A percentile compares a stretch with the other conserved stretches of the same genome.
Evolutionary conservation across 2,329 filamentous ascomycete species (phyloP).

Genomic region (Arthroderma uncinatum): DNA sequence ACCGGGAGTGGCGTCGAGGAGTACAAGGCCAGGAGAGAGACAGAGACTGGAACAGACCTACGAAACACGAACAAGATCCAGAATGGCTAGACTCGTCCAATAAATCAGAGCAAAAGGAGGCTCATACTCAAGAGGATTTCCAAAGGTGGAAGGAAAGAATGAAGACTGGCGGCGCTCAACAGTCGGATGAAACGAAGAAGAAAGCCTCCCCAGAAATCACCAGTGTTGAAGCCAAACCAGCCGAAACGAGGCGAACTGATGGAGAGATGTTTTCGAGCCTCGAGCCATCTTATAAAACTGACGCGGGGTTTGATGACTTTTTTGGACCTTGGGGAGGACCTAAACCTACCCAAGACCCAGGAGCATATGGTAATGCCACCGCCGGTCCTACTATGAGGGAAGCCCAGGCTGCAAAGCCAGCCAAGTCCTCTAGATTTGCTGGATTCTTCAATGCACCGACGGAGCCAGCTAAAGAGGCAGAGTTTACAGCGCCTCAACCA

Average conservation of each 20-base stretch:
- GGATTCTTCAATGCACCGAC: slow-evolving; percentile 57
- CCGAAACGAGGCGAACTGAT: slow-evolving; percentile 33
- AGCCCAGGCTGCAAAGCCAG: slow-evolving; percentile 40
- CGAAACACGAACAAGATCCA: slow-evolving; percentile 62
- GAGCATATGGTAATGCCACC: slow-evolving; percentile 23
- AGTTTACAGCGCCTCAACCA: slow-evolving; percentile 24
- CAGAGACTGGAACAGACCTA: slow-evolving; percentile 44
- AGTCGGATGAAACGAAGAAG: slow-evolving; percentile 35
- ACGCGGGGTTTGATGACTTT: slow-evolving; percentile 64
- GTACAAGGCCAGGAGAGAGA: slow-evolving; percentile 33
- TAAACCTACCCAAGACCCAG: slow-evolving; percentile 32
- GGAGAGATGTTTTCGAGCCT: slow-evolving; percentile 43
- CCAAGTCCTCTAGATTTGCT: slow-evolving; percentile 73
- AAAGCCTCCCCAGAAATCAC: slow-evolving; percentile 22
- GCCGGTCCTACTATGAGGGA: slow-evolving; percentile 30
- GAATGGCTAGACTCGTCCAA: slow-evolving; percentile 77
- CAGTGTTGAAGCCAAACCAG: slow-evolving; percentile 31
- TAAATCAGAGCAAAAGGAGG: slow-evolving; percentile 55
- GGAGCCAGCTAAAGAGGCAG: slow-evolving; percentile 40
- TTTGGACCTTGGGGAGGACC: slow-evolving; percentile 52
- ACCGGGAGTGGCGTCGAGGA: slow-evolving; percentile 53
- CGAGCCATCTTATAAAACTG: slow-evolving; percentile 52
- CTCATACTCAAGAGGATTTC: slow-evolving; percentile 80
- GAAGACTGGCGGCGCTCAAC: slow-evolving; percentile 53
- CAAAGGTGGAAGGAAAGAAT: slow-evolving; percentile 89